Evolutionary conservation across 2,329 filamentous ascomycete genomes (phyloP).

Genomic region (Stemphylium beticola): DNA sequence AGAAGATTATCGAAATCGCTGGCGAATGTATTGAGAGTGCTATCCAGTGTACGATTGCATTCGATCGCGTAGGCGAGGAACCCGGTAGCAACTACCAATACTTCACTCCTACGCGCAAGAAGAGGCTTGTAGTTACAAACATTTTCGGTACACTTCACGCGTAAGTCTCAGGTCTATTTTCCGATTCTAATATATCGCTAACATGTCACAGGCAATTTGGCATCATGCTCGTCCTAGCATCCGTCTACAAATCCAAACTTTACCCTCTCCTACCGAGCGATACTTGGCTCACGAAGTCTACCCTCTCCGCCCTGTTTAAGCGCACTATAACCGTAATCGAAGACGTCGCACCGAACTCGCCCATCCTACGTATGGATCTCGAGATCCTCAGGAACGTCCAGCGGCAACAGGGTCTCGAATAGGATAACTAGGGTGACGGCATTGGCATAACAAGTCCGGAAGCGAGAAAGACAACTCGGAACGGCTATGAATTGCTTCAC

Average conservation of each 20-base stretch:
- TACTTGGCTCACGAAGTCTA: constrained; percentile 33
- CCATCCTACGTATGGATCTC: constrained; percentile 75
- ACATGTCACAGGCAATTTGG: constrained; percentile 80
- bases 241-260: constrained; percentile 70
- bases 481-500: too few relatives aligned
- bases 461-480: too few relatives aligned
- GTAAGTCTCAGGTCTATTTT: constrained; percentile 23
- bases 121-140: constrained; percentile 87
- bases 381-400: constrained; percentile 67
- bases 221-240: constrained; percentile 88
- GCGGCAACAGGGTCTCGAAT: constrained; percentile 24
- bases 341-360: constrained; percentile 73
- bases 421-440: too few relatives aligned
- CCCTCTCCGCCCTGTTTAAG: constrained; percentile 33
- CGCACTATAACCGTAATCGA: constrained; percentile 77
- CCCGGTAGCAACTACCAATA: constrained; percentile 30
- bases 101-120: constrained; percentile 63
- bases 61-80: constrained; percentile 65
- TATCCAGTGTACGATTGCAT: constrained; percentile 83
- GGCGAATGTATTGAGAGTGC: constrained; percentile 61
- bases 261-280: constrained; percentile 39
- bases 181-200: constrained; percentile 3
- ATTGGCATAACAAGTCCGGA: too few relatives aligned
- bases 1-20: constrained; percentile 34
- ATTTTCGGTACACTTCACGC: constrained; percentile 89